Conservation (phyloP, 2,329 filamentous ascomycete genomes). For the Trichophyton schoenleinii region DNA sequence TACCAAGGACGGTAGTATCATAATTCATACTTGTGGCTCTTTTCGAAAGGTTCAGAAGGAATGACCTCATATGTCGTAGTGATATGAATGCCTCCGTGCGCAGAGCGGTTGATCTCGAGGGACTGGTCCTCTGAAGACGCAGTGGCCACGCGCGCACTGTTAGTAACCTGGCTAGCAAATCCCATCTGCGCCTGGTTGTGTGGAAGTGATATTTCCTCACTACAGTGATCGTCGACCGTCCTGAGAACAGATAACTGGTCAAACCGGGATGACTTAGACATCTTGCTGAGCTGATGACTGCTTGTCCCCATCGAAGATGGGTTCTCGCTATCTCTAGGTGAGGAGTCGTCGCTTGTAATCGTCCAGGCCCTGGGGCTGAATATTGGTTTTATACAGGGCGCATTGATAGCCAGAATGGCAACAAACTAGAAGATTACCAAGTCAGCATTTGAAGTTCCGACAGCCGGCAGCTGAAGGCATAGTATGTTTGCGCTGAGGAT, state of each 20-base stretch:
- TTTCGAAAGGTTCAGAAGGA: background rate
- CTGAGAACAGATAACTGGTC: slow-evolving; percentile 5
- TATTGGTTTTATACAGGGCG: slow-evolving; percentile 32
- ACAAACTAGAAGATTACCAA: slow-evolving; percentile 23
- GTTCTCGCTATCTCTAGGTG: slow-evolving; percentile 6
- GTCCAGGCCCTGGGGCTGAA: slow-evolving; percentile 16
- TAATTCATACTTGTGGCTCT: background rate
- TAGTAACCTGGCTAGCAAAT: background rate
- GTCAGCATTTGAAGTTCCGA: background rate
- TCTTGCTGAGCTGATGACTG: slow-evolving; percentile 4
- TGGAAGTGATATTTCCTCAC: slow-evolving; percentile 5
- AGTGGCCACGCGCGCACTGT: background rate
- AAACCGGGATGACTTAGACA: background rate
- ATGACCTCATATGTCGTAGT: background rate
- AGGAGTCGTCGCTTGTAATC: background rate
- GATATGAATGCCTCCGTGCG: background rate
- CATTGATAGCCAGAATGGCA: slow-evolving; percentile 34
- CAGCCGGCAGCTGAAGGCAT: background rate
- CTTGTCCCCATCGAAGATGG: slow-evolving; percentile 2
- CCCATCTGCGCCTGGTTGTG: background rate
- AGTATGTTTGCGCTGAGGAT: background rate
- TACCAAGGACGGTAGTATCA: background rate
- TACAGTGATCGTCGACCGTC: background rate
- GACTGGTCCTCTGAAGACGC: background rate
- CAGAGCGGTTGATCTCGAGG: background rate